Evolutionary conservation across 345 rosid genomes (phyloP).

Genomic region (Gossypium australe): DNA sequence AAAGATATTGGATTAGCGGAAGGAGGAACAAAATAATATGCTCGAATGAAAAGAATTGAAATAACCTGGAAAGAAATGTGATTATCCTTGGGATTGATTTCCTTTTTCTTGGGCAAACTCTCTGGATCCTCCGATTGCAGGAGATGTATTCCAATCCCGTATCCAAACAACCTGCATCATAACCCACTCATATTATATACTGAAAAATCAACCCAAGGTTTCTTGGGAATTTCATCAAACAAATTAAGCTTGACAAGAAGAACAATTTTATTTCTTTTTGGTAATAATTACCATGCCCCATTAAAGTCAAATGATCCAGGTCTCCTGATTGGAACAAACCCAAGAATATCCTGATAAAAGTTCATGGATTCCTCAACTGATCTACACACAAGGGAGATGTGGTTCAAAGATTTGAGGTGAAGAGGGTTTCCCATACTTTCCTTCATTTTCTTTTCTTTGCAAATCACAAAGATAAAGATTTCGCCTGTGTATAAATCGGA

Average conservation of each 20-base stretch:
- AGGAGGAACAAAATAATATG: too few relatives aligned
- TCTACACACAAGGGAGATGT: conserved; percentile 64
- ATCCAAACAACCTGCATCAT: conserved; percentile 56
- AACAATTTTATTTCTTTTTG: not conserved
- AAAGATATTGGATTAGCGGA: not conserved
- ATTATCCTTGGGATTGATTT: conserved; percentile 81
- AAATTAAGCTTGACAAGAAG: not conserved
- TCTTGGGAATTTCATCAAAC: not conserved
- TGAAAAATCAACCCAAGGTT: not conserved
- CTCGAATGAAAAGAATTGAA: not conserved
- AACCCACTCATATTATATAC: not conserved
- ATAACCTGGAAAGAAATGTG: conserved; percentile 84
- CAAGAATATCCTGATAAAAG: conserved; percentile 72
- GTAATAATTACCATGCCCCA: conserved; percentile 70
- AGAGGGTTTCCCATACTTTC: conserved; percentile 55
- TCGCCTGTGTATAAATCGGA: too few relatives aligned
- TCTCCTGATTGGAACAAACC: conserved; percentile 68
- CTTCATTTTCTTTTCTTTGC: conserved; percentile 26
- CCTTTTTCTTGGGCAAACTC: conserved; percentile 45
- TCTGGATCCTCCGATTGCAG: conserved; percentile 68
- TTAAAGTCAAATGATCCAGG: conserved; percentile 80
- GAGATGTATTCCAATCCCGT: conserved; percentile 73
- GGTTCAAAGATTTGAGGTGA: conserved; percentile 72
- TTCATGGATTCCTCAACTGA: conserved; percentile 60
- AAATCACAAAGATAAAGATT: not conserved